Conservation (phyloP, 192 early-diverging fungal genomes). For the Thoreauomyces humboldtii region DNA sequence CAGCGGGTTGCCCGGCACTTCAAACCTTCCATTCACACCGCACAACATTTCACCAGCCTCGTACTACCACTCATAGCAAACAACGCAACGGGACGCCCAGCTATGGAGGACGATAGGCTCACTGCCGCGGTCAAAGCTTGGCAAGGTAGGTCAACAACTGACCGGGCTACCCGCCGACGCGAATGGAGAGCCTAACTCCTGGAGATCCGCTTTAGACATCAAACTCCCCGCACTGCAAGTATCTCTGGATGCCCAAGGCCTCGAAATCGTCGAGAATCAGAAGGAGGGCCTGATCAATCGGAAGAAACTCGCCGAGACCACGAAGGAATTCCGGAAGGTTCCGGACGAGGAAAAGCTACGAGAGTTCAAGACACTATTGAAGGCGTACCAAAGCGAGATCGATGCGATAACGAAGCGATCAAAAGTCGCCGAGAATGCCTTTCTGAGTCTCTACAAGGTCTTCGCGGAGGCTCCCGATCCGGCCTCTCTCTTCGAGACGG, state of each 20-base stretch:
- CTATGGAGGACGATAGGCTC: constrained; percentile 25
- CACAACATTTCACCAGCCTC: too few relatives aligned
- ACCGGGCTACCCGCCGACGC: background rate
- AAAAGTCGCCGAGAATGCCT: constrained; percentile 78
- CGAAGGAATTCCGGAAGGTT: constrained; percentile 81
- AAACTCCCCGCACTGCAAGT: constrained; percentile 67
- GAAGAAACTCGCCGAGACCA: constrained; percentile 83
- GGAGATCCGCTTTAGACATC: constrained; percentile 46
- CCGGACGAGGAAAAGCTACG: constrained; percentile 74
- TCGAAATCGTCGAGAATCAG: constrained; percentile 82
- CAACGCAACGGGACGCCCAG: too few relatives aligned
- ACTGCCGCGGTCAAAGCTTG: constrained; percentile 25
- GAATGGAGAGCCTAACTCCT: background rate
- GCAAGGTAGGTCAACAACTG: constrained; percentile 12
- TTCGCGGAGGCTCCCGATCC: constrained; percentile 85
- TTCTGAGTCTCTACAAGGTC: constrained; percentile 76
- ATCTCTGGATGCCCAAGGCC: constrained; percentile 71
- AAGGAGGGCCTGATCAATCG: constrained; percentile 71
- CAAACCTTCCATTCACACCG: too few relatives aligned
- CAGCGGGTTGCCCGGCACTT: too few relatives aligned
- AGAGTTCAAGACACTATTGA: constrained; percentile 76
- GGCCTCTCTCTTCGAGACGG: constrained; percentile 62
- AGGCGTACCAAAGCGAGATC: constrained; percentile 90
- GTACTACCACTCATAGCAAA: too few relatives aligned
- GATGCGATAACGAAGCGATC: constrained; percentile 81